Evolutionary conservation across 495 filamentous ascomycete species (phyloP).

Genomic region (Aspergillus hancockii): DNA sequence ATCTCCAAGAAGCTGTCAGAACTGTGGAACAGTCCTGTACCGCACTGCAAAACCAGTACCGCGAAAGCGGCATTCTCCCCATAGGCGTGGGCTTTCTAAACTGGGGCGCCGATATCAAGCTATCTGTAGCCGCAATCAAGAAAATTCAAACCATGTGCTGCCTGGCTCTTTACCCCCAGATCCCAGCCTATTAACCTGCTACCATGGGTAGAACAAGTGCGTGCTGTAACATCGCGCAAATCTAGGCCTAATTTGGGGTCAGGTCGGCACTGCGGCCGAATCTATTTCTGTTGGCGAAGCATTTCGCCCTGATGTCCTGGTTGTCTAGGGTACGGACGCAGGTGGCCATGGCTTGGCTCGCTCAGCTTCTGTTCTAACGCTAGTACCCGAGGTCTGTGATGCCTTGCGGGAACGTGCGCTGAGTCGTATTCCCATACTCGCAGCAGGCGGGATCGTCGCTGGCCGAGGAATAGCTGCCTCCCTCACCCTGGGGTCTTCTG

Average conservation of each 20-base stretch:
- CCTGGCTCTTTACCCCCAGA: conserved; percentile 66
- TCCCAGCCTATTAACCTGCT: conserved; percentile 44
- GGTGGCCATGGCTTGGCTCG: conserved; percentile 69
- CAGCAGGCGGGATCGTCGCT: conserved; percentile 70
- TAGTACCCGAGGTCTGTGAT: conserved; percentile 59
- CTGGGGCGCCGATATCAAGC: conserved; percentile 46
- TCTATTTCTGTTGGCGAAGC: conserved; percentile 45
- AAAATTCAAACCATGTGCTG: conserved; percentile 56
- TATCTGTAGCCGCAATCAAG: conserved; percentile 40
- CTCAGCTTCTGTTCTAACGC: conserved; percentile 55
- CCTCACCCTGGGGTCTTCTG: conserved; percentile 65
- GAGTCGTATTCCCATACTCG: conserved; percentile 53
- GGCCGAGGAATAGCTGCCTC: conserved; percentile 62
- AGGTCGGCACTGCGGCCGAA: conserved; percentile 64
- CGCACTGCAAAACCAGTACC: not conserved
- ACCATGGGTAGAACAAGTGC: conserved; percentile 49
- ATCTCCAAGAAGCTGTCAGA: conserved; percentile 24
- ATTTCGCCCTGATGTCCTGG: conserved; percentile 60
- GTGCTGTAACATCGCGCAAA: conserved; percentile 35
- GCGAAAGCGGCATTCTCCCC: conserved; percentile 40
- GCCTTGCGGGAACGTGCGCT: conserved; percentile 37
- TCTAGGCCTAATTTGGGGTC: conserved; percentile 64
- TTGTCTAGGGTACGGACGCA: conserved; percentile 71
- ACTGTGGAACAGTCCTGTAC: conserved; percentile 17
- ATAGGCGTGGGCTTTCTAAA: conserved; percentile 61